Base-by-base conservation (phyloP, 805 yeast species). In the Yamadazyma laniorum region DNA sequence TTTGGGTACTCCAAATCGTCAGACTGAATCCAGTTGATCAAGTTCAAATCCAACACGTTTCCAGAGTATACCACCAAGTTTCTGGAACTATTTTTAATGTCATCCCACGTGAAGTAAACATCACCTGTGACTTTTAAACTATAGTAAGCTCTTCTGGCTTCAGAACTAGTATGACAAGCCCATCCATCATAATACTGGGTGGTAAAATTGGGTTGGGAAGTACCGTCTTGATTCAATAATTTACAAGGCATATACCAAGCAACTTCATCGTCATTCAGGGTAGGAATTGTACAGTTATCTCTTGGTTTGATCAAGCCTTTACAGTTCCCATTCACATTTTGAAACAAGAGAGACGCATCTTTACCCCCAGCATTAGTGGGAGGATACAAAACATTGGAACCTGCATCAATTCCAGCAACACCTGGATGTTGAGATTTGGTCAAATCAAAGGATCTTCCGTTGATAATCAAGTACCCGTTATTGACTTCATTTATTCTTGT, bases 171-270 rank as follows among this genome's bases (percentile, higher is more conserved):
- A 62, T 93, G 96, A 58, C 98, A 91, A 2, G 91, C 95, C 78
- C 86, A 89, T 6, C 97, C 97, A 32, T 71, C 63, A 58, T 89
- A 90, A 55, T 80, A 79, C 15, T 71, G 72, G 19, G 65, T 59
- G 1, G 89, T 76, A 45, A 73, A 73, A 56, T 85, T 85, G 27
- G 86, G 85, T 19, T 61, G 40, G 2, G 85, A 60, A 1, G 93
- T 72, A 4, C 95, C 95, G 56, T 87, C 86, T 49, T 78, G 83
- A 29, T 67, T 61, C 37, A 77, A 67, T 22, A 85, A 44, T 50
- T 82, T 80, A 68, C 99, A 93, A 3, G 99, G 98, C 82, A 90
- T 88, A 63, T 93, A 93, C 96, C 96, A 90, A 13, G 95, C 97
- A 49, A 91, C 59, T 17, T 76, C 80, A 22, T 75, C 74, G 39